phyloP scores from a whole-genome alignment of 1,139 yeast species.

The Ogataea hybrid region DNA sequence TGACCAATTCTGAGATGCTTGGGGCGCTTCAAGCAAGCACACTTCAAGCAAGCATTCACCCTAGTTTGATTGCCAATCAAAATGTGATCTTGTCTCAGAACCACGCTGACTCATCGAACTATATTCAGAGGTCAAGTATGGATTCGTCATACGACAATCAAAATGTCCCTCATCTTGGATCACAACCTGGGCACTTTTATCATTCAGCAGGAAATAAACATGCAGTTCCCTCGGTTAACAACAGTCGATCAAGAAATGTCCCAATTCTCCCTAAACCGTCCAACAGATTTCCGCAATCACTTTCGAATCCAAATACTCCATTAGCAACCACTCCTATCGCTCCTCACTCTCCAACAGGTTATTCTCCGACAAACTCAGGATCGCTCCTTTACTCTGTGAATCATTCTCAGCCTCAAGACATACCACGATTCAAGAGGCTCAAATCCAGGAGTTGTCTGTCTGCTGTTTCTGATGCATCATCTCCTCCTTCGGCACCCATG shows the following conservation, averaged over 20 bases:
- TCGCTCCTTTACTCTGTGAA: slow-evolving; percentile 6
- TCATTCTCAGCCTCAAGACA: slow-evolving; percentile 30
- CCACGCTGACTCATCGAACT: no score
- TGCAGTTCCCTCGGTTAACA: neutral
- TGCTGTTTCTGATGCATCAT: slow-evolving; percentile 16
- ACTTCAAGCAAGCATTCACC: neutral
- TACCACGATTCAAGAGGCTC: slow-evolving; percentile 30
- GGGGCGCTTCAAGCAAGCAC: neutral
- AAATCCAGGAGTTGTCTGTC: slow-evolving; percentile 25
- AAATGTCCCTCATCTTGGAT: no score
- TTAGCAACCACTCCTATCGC: slow-evolving; percentile 21
- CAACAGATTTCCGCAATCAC: slow-evolving; percentile 10
- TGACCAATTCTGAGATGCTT: neutral
- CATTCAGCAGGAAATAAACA: neutral
- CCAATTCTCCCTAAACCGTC: slow-evolving; percentile 35
- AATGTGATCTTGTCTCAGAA: no score
- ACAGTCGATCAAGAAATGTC: slow-evolving; percentile 27
- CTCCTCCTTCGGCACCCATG: slow-evolving; percentile 19
- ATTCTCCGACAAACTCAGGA: slow-evolving; percentile 14
- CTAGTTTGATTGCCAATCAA: no score
- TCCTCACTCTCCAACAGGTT: slow-evolving; percentile 16
- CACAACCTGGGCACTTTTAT: neutral
- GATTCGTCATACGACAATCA: no score
- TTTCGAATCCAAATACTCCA: slow-evolving; percentile 24
- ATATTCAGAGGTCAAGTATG: no score